These are phyloP conservation scores for Diaporthe citriasiana DNA, from an alignment of 2,329 filamentous ascomycete genomes.

Conservation along the genomic window DNA sequence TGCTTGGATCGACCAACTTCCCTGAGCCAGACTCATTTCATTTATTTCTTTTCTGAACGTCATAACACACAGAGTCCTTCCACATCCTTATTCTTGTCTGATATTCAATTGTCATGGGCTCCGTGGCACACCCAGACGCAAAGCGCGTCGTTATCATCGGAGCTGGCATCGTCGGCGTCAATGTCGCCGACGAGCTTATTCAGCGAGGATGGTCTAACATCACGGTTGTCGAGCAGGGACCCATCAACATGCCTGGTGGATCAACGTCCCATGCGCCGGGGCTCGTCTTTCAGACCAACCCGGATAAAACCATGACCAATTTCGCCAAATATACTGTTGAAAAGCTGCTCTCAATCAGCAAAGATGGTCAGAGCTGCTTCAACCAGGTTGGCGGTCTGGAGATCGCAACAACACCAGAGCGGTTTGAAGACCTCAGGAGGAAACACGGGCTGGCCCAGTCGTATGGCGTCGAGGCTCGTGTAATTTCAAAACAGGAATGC, in stretches of 20 bases:
- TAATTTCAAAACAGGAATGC: constrained; percentile 68
- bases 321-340: constrained; percentile 74
- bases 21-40: background rate
- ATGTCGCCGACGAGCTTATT: constrained; percentile 75
- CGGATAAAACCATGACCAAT: constrained; percentile 68
- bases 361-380: constrained; percentile 66
- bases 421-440: constrained; percentile 72
- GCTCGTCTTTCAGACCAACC: constrained; percentile 74
- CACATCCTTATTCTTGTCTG: background rate
- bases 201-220: constrained; percentile 73
- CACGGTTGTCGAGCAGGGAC: constrained; percentile 75
- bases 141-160: constrained; percentile 70
- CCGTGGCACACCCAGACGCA: constrained; percentile 31
- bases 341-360: constrained; percentile 68
- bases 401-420: constrained; percentile 70
- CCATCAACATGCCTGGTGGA: constrained; percentile 72
- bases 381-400: constrained; percentile 75
- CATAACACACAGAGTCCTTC: background rate
- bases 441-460: constrained; percentile 72
- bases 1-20: background rate
- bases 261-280: constrained; percentile 77
- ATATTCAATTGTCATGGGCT: constrained; percentile 13
- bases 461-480: constrained; percentile 70
- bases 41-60: background rate
- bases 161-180: constrained; percentile 75